phyloP scores from a whole-genome alignment of 2,329 filamentous ascomycete genomes.

The Xylariaceae sp. region DNA sequence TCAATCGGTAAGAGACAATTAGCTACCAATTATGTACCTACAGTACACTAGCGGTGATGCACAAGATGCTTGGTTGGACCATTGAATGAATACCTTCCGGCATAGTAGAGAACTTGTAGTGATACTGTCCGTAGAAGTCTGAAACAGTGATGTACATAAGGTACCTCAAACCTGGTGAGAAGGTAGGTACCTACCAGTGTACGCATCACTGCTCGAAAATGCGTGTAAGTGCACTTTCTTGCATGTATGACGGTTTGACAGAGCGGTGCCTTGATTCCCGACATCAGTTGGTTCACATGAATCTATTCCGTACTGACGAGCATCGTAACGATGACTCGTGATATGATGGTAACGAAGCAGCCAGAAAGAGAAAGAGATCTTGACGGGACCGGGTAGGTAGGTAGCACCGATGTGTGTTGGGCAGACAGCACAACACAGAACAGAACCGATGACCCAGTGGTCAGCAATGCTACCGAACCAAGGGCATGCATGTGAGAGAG shows the following conservation, averaged over 20 bases:
- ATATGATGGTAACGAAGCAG: background rate
- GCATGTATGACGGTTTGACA: no score
- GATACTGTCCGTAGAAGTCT: no score
- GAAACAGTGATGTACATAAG: background rate
- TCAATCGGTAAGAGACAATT: no score
- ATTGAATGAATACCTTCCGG: background rate
- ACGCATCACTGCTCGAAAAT: no score
- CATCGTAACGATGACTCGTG: background rate
- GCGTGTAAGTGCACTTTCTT: no score
- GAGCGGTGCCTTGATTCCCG: no score
- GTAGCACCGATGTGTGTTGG: background rate
- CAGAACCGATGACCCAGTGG: background rate
- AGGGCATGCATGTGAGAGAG: background rate
- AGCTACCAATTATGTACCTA: no score
- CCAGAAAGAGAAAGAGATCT: background rate
- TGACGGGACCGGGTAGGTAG: background rate
- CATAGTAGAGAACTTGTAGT: background rate
- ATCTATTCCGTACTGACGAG: no score
- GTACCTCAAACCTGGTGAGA: background rate
- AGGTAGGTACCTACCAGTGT: background rate
- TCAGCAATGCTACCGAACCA: background rate
- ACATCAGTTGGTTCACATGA: no score
- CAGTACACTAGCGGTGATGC: no score
- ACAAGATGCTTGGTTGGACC: background rate
- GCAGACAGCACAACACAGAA: background rate